A percentile compares a stretch with the other conserved stretches of the same genome.
These are phyloP conservation scores for Cinnamomum chago DNA, from an alignment of 164 flowering plant genomes.

Conservation along the genomic window DNA sequence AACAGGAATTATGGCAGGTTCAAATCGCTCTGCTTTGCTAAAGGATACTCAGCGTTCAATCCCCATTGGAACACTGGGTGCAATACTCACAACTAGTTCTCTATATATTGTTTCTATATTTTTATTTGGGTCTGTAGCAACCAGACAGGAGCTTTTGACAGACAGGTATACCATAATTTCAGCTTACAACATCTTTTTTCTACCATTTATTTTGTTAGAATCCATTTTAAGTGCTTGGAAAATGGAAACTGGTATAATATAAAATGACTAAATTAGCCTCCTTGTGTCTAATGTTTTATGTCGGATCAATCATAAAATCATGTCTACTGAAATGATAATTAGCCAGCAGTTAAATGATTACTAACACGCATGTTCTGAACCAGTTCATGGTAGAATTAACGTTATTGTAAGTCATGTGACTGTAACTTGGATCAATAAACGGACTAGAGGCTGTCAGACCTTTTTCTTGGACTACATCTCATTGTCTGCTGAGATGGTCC, in stretches of 20 bases:
- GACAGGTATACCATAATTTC: slow-evolving; percentile 54
- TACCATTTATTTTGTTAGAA: neutral
- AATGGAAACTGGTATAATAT: neutral
- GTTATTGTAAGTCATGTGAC: no score
- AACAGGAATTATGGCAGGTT: slow-evolving; percentile 99
- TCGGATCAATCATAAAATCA: no score
- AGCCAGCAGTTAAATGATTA: no score
- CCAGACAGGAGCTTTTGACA: slow-evolving; percentile 82
- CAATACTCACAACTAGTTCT: slow-evolving; percentile 71
- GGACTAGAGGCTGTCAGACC: no score
- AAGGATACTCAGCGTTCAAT: slow-evolving; percentile 96
- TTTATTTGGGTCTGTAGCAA: slow-evolving; percentile 87
- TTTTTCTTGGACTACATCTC: no score
- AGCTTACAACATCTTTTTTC: no score
- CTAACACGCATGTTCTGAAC: no score
- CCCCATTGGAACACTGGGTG: slow-evolving; percentile 90
- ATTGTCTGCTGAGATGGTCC: no score
- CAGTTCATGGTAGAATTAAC: no score
- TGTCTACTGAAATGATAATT: no score
- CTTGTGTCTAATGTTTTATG: neutral
- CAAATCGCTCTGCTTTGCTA: slow-evolving; percentile 91
- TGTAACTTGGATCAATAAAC: no score
- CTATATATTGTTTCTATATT: slow-evolving; percentile 72
- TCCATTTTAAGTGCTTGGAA: neutral
- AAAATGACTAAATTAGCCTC: neutral